Evolutionary conservation across 441 rosid species (phyloP).

Genomic region (Flueggea neowawraea): DNA sequence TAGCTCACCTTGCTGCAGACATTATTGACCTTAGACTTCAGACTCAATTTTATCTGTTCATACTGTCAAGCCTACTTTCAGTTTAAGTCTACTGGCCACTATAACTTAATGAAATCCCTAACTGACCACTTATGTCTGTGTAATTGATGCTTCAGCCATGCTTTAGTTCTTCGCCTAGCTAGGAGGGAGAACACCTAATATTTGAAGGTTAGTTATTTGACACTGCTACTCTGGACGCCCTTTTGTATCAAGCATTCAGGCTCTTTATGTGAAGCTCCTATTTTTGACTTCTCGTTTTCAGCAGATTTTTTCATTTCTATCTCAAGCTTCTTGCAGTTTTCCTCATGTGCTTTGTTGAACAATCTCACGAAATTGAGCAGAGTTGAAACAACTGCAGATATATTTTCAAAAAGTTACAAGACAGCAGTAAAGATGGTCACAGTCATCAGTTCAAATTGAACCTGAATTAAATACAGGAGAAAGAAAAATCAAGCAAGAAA

Average conservation of each 20-base stretch:
- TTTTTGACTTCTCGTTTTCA: conserved; percentile 44
- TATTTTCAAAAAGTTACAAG: background rate
- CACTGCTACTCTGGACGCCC: conserved; percentile 18
- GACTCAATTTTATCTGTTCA: background rate
- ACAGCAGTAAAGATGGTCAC: background rate
- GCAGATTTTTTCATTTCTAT: conserved; percentile 58
- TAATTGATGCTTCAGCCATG: background rate
- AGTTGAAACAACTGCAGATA: conserved; percentile 67
- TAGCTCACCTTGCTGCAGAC: background rate
- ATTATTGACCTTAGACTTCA: too few relatives aligned
- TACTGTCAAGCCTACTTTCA: background rate
- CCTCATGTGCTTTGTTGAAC: conserved; percentile 75
- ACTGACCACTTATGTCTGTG: background rate
- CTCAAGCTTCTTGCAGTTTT: conserved; percentile 74
- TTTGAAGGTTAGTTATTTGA: conserved; percentile 15
- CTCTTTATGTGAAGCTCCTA: conserved; percentile 33
- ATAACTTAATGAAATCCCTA: background rate
- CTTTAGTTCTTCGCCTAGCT: background rate
- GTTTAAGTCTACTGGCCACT: background rate
- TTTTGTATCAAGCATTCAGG: conserved; percentile 17
- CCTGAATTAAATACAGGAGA: too few relatives aligned
- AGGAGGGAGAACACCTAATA: background rate
- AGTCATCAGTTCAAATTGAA: too few relatives aligned
- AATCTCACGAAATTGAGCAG: conserved; percentile 70
- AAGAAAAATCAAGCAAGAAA: too few relatives aligned